Evolutionary conservation across 148 eudicot species (phyloP), one percentile per base, ranked within the genome.

Genomic region (Mesembryanthemum crystallinum): DNA sequence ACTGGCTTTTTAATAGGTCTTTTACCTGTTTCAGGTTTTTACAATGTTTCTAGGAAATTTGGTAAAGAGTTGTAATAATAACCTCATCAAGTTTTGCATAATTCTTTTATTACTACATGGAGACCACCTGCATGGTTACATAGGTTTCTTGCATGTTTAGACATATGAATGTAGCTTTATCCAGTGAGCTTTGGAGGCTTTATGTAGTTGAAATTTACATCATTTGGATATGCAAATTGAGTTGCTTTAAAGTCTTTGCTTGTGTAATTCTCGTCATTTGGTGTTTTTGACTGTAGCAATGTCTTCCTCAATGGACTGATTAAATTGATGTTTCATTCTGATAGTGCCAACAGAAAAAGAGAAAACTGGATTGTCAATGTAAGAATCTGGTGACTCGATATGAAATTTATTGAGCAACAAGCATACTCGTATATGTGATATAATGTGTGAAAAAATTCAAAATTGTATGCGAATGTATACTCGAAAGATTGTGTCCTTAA

Each of bases 61-160:
- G 75, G 64, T 72, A 32, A 55, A 71, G 72, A 54, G 32, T 39
- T 80, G 83, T 78, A 62, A 81, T 79, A 78, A 78, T 55, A 63
- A 51, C 64, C 76, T 28, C 30, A 30, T 68, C 32, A 67, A 74
- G 39, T 75, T 81, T 81, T 75, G 84, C 79, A 15, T 49, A 23
- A 51, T 59, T 84, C 43, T 78, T 70, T 74, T 4, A 47, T 81
- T 61, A 35, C 39, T 35, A 54, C 80, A 29, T 64, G 63, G 77
- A 79, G 77, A 61, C 58, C 23, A 37, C 73, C 49, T 82, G 84
- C 80, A 62, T 77, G 65, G 55, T 70, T 67, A 62, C 30, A 42
- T 4, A 67, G 59, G 73, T 75, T 71, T 67, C 61, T 72, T 79
- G 71, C 77, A 61, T 61, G 30, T 45, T 28, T 65, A 45, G 77